Evolutionary conservation across 495 filamentous ascomycete genomes (phyloP).

Genomic region (Daldinia concentrica): DNA sequence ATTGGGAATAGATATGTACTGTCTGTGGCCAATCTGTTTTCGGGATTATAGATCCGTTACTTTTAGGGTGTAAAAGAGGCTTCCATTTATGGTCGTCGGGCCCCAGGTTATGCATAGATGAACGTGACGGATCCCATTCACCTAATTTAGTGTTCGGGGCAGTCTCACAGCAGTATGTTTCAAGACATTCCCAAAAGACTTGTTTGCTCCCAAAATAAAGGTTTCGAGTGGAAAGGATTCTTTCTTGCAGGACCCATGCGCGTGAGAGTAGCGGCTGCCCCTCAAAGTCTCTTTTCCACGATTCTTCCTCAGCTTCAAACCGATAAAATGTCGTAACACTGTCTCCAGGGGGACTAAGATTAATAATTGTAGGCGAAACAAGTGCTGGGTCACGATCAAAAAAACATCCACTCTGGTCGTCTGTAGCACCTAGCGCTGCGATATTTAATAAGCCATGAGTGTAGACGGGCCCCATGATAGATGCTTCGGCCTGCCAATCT

Average conservation of each 20-base stretch:
- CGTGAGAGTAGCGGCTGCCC: conserved; percentile 23
- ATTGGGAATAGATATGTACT: conserved; percentile 15
- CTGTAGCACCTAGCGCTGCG: conserved; percentile 26
- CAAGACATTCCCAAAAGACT: conserved; percentile 40
- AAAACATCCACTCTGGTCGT: conserved; percentile 29
- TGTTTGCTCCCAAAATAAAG: conserved; percentile 39
- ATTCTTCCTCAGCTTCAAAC: conserved; percentile 8
- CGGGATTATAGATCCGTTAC: neutral
- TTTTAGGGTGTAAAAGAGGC: conserved; percentile 1
- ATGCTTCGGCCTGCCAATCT: conserved; percentile 34
- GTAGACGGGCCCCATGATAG: conserved; percentile 32
- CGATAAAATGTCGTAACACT: conserved; percentile 1
- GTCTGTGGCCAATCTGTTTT: conserved; percentile 9
- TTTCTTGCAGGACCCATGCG: conserved; percentile 41
- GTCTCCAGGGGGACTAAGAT: conserved; percentile 9
- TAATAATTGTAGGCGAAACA: conserved; percentile 16
- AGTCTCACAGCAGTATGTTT: conserved; percentile 22
- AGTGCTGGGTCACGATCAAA: conserved; percentile 24
- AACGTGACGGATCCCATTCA: neutral
- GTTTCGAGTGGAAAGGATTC: conserved; percentile 32
- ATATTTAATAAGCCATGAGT: conserved; percentile 24
- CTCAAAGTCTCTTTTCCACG: conserved; percentile 22
- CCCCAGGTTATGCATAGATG: neutral
- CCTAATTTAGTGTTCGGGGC: neutral
- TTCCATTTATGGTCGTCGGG: conserved; percentile 11